Percentiles rank a stretch among this genome's conserved stretches.
Conservation (phyloP, 2,329 filamentous ascomycete species). For the Colletotrichum incanum region DNA sequence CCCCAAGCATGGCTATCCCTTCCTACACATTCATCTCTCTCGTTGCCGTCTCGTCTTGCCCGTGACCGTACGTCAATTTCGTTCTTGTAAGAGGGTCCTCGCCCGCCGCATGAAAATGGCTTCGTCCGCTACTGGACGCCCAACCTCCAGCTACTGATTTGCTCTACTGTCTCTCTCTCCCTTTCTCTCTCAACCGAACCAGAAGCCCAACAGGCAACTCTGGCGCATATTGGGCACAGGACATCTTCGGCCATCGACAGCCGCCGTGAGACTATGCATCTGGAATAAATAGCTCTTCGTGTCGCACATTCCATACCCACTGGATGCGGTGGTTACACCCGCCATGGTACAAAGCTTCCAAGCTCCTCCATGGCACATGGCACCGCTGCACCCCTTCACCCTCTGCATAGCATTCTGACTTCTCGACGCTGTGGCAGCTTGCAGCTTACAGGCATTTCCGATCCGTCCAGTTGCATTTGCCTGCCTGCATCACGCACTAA, state of each 20-base stretch:
- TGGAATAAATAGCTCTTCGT: constrained; percentile 2
- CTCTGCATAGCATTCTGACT: neutral
- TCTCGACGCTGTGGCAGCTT: constrained; percentile 4
- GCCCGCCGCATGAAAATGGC: no score
- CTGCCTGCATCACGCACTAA: neutral
- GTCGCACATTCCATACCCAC: neutral
- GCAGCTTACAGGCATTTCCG: constrained; percentile 1
- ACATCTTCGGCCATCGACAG: constrained; percentile 9
- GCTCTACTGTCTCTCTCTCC: no score
- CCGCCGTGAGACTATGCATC: constrained; percentile 18
- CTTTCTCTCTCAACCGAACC: no score
- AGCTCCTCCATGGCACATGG: constrained; percentile 32
- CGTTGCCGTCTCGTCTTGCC: no score
- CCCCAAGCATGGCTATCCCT: no score
- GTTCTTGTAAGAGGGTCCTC: no score
- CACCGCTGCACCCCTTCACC: constrained; percentile 18
- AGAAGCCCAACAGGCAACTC: no score
- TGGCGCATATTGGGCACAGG: no score
- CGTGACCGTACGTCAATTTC: no score
- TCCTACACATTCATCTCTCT: no score
- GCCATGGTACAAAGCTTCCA: constrained; percentile 1
- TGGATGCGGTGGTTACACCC: constrained; percentile 16
- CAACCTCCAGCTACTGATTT: no score
- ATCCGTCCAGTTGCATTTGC: neutral
- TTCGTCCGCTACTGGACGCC: no score